phyloP scores from a whole-genome alignment of 2,329 filamentous ascomycete species.

The Metarhizium guizhouense region DNA sequence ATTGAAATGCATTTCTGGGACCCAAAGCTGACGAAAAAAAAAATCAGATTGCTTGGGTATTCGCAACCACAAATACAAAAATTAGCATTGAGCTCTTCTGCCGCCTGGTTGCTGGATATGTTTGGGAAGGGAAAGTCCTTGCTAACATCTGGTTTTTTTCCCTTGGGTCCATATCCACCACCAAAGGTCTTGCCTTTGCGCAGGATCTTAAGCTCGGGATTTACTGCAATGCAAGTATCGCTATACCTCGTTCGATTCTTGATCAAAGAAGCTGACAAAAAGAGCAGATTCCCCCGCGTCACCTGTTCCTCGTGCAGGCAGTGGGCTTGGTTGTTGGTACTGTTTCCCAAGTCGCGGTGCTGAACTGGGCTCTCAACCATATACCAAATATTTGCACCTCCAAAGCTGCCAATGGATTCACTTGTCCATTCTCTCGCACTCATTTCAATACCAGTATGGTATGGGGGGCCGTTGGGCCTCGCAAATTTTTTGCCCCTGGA shows the following conservation, averaged over 20 bases:
- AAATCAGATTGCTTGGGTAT: conserved; percentile 20
- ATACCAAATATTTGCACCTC: conserved; percentile 40
- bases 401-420: conserved; percentile 38
- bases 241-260: neutral
- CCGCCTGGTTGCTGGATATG: conserved; percentile 31
- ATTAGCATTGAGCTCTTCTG: conserved; percentile 36
- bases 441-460: conserved; percentile 46
- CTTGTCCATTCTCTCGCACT: conserved; percentile 23
- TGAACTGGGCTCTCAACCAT: conserved; percentile 28
- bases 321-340: conserved; percentile 33
- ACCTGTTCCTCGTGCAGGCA: conserved; percentile 33
- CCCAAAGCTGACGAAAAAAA: neutral
- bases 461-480: conserved; percentile 48
- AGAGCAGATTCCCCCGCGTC: conserved; percentile 29
- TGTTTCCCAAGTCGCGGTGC: conserved; percentile 32
- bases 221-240: conserved; percentile 13
- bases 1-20: neutral
- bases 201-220: conserved; percentile 37
- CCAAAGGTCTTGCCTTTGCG: conserved; percentile 31
- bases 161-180: conserved; percentile 30
- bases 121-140: conserved; percentile 32
- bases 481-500: conserved; percentile 42
- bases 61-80: conserved; percentile 33
- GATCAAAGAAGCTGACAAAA: conserved; percentile 6
- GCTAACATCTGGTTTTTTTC: conserved; percentile 30